Base-by-base conservation (phyloP, 371 early-diverging fungal species). In the Actinomortierella wolfii region DNA sequence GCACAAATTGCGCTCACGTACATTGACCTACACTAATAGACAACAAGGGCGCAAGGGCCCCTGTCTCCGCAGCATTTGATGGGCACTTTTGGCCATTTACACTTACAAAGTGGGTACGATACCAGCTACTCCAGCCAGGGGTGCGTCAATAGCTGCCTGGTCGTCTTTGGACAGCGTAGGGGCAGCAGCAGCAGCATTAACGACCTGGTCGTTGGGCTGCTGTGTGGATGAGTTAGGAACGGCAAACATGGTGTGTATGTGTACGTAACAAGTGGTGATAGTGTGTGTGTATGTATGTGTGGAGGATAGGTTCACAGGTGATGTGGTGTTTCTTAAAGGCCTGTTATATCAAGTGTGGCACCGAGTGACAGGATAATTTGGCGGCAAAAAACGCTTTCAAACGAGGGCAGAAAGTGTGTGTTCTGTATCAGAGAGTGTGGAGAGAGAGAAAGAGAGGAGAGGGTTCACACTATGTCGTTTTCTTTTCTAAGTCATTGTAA, bases 61-160 rank as follows among this genome's bases (percentile, higher is more conserved):
- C n/a, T n/a, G n/a, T n/a, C n/a, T n/a, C n/a, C n/a, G n/a, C n/a
- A n/a, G n/a, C n/a, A n/a, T n/a, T n/a, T n/a, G n/a, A n/a, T n/a
- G n/a, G n/a, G n/a, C n/a, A n/a, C n/a, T n/a, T n/a, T n/a, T n/a
- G n/a, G n/a, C n/a, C 44, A 45, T n/a, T 3, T 29, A 34, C 54
- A 86, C 90, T 87, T 90, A 92, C 92, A 93, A 78, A 13, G 89
- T 91, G 41, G 93, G 93, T 28, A 90, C 86, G 58, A 93, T 92
- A 42, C 93, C 93, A 13, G 86, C 82, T 50, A 85, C 86, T 51
- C 83, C 79, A 59, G 84, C 79, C 56, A 85, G 81, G 57, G 85
- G 62, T 66, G 83, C 78, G 68, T 84, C 73, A 29, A 56, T 63
- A 24, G 48, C 73, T 49, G 73, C 50, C 56, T 73, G 73, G 24